Evolutionary conservation across 345 rosid species (phyloP), one percentile per base, ranked within the genome.

Genomic region (Eucalyptus paniculata): DNA sequence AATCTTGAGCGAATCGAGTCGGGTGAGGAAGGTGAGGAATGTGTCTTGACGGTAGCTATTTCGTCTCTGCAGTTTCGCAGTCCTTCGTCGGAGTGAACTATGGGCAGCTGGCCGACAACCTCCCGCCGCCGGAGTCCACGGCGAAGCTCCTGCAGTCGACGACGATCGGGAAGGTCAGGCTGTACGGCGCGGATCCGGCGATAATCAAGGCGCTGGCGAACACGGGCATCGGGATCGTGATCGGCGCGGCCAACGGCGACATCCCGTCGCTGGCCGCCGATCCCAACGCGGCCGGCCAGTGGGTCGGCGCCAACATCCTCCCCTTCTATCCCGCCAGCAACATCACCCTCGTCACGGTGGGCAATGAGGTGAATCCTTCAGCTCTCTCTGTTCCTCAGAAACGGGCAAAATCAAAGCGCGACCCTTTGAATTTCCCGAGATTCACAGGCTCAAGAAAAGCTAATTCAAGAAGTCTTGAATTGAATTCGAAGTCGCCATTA

Each of bases 41-140:
- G 85, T 2, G 85, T 77, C 17, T 60, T 62, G 2, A 77, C 47
- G 30, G 28, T 10, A 4, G 9, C 24, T 12, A 6, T 77, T 40
- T 44, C 53, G 34, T 40, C 16, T 26, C 85, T 40, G 50, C 94
- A 97, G 99, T 92, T 49, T 92, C 97, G 60, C 94, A 97, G 89
- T 89, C 98, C 7, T 97, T 96, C 92, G 92, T 97, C 56, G 99
- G 98, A 49, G 96, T 96, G 53, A 97, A 96, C 93, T 97, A 96
- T 88, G 99, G 99, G 26, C 96, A 95, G 90, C 95, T 96, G 50
- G 98, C 99, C 28, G 95, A 97, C 92, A 97, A 97, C 90, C 95
- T 97, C 42, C 99, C 99, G 87, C 95, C 97, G n/a, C 97, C 99
- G 12, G 89, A 93, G 2, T 94, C 96, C 81, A 97, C 99, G 26